Percentiles rank a stretch among this genome's conserved stretches.
Evolutionary conservation across 257 asterid species (phyloP).

Genomic region (Fraxinus cuspidata): DNA sequence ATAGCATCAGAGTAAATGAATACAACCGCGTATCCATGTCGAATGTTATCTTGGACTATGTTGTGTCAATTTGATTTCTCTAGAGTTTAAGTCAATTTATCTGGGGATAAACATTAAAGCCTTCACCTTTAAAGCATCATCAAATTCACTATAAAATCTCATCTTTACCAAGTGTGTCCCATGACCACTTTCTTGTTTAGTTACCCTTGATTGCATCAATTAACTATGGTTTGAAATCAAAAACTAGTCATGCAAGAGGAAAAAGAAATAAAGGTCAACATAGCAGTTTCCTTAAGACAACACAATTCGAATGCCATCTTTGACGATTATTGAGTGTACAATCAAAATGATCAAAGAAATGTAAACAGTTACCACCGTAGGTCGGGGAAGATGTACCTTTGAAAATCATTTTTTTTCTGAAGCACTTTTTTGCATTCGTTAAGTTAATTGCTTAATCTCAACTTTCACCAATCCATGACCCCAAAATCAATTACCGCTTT

Average conservation of each 20-base stretch:
- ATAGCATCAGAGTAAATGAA: background rate
- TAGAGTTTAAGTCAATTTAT: background rate
- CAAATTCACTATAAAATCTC: background rate
- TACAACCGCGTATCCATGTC: background rate
- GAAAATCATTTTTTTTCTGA: too few species aligned
- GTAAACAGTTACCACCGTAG: background rate
- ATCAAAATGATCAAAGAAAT: background rate
- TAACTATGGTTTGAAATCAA: background rate
- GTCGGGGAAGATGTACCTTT: too few species aligned
- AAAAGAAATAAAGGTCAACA: background rate
- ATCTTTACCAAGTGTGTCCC: background rate
- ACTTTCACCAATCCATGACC: constrained; percentile 2
- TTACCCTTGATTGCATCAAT: background rate
- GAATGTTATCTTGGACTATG: background rate
- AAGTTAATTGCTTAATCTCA: background rate
- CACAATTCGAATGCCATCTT: background rate
- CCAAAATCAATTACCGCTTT: background rate
- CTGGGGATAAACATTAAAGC: background rate
- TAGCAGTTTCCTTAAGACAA: background rate
- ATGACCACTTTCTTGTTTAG: background rate
- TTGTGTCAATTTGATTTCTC: background rate
- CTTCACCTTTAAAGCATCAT: background rate
- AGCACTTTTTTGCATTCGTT: too few species aligned
- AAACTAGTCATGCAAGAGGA: background rate
- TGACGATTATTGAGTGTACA: background rate